Evolutionary conservation across 2,329 filamentous ascomycete species (phyloP).

Genomic region (Hymenotorrendiella dingleyae): DNA sequence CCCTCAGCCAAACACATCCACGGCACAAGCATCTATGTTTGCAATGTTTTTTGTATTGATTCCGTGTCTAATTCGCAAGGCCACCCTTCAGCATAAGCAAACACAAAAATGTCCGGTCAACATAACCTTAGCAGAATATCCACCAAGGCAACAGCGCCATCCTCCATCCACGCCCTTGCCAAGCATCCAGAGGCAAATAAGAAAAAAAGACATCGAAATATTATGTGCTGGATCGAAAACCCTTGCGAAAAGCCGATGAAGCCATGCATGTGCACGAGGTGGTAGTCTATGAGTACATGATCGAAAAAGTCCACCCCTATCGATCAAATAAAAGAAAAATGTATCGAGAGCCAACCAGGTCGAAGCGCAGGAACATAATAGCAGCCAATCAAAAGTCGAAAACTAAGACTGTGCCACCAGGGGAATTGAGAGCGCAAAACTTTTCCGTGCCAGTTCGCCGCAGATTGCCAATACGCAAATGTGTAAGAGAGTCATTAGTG

Average conservation of each 20-base stretch:
- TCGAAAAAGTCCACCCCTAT: constrained; percentile 16
- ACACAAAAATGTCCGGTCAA: constrained; percentile 1
- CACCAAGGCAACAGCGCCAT: too few relatives aligned
- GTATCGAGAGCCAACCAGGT: constrained; percentile 13
- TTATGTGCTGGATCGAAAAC: constrained; percentile 11
- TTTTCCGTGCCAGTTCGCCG: constrained; percentile 27
- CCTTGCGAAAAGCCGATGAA: constrained; percentile 15
- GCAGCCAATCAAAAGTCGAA: constrained; percentile 10
- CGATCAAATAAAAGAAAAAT: constrained; percentile 18
- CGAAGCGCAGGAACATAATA: constrained; percentile 10
- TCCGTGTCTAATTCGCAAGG: constrained; percentile 1
- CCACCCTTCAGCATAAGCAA: constrained; percentile 1
- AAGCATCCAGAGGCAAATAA: constrained; percentile 9
- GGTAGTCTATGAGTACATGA: constrained; percentile 28
- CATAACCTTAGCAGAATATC: constrained; percentile 5
- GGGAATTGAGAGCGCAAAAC: constrained; percentile 23
- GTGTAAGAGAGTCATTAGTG: constrained; percentile 19
- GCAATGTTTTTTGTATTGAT: constrained; percentile 6
- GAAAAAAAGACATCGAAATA: constrained; percentile 15
- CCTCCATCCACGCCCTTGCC: constrained; percentile 12
- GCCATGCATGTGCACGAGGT: constrained; percentile 16
- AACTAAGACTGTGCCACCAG: constrained; percentile 22
- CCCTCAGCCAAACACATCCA: too few relatives aligned
- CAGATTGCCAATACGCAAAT: constrained; percentile 29
- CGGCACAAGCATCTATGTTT: too few relatives aligned